phyloP scores from a whole-genome alignment of 2,329 filamentous ascomycete genomes.

The Phyllosticta capitalensis region DNA sequence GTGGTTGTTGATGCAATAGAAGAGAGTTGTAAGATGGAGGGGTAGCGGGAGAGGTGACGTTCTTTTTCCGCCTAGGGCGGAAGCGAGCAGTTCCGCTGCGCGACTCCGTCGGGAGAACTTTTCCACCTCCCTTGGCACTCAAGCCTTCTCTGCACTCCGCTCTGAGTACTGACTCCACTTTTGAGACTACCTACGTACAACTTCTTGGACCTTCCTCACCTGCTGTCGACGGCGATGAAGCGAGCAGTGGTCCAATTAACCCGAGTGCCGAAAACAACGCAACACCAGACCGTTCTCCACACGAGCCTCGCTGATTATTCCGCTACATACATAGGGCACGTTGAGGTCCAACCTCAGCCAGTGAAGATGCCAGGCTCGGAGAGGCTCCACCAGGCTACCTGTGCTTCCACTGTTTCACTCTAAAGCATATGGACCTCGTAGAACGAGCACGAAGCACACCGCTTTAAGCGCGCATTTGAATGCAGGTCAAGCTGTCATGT shows the following conservation, averaged over 20 bases:
- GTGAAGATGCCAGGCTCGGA: not conserved
- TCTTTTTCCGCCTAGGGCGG: not conserved
- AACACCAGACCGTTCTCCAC: not conserved
- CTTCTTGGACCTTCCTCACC: not conserved
- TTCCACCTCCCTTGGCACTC: not conserved
- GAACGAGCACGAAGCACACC: not conserved
- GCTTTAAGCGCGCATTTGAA: not conserved
- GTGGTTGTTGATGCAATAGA: not conserved
- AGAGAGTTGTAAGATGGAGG: not conserved
- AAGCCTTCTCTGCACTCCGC: not conserved
- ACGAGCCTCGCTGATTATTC: not conserved
- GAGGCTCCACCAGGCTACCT: not conserved
- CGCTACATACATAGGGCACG: not conserved
- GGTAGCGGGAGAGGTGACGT: not conserved
- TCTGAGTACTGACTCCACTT: not conserved
- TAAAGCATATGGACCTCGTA: not conserved
- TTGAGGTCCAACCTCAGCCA: not conserved
- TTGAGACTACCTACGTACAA: too few relatives aligned
- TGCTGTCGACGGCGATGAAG: not conserved
- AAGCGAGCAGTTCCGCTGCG: not conserved
- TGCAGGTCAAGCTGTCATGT: not conserved
- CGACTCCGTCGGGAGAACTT: not conserved
- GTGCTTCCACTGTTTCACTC: not conserved
- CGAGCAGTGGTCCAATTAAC: not conserved
- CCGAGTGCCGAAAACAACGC: not conserved